These are phyloP conservation scores for Metschnikowia kunwiensis DNA, from an alignment of 805 yeast species.

Conservation along the genomic window DNA sequence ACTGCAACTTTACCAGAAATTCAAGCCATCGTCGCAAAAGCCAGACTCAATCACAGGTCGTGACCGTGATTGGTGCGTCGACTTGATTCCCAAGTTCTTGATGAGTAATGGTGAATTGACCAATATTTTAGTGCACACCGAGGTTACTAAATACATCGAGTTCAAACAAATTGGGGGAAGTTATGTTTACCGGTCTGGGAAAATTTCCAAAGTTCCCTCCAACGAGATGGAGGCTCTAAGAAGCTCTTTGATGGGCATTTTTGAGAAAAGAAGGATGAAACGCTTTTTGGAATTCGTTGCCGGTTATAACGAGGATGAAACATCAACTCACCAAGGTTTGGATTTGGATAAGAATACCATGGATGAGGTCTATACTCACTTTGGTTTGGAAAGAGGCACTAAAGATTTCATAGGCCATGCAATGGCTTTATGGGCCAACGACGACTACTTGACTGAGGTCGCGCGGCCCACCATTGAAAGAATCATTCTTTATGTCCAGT, in stretches of 20 bases:
- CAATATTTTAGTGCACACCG: slow-evolving; percentile 90
- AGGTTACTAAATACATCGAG: slow-evolving; percentile 92
- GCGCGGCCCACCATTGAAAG: slow-evolving; percentile 91
- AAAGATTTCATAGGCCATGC: slow-evolving; percentile 97
- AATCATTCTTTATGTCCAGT: slow-evolving; percentile 77
- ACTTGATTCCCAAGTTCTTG: slow-evolving; percentile 90
- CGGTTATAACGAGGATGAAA: slow-evolving; percentile 72
- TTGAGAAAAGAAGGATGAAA: slow-evolving; percentile 94
- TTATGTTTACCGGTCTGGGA: slow-evolving; percentile 85
- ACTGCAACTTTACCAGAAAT: slow-evolving; percentile 68
- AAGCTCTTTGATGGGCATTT: slow-evolving; percentile 91
- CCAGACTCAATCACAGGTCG: slow-evolving; percentile 75
- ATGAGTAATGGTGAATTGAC: slow-evolving; percentile 98
- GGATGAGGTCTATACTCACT: slow-evolving; percentile 86
- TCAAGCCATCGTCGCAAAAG: slow-evolving; percentile 70
- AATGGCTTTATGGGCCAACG: slow-evolving; percentile 96
- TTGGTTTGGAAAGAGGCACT: slow-evolving; percentile 88
- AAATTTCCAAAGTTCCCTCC: slow-evolving; percentile 92
- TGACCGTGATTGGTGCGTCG: slow-evolving; percentile 97
- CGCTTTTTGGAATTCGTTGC: slow-evolving; percentile 86
- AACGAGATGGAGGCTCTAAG: slow-evolving; percentile 87
- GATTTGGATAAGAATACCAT: slow-evolving; percentile 85
- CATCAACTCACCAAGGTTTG: slow-evolving; percentile 78
- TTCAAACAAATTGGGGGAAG: slow-evolving; percentile 97
- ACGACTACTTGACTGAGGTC: slow-evolving; percentile 78